Percentiles rank a stretch among this genome's conserved stretches.
phyloP scores from a whole-genome alignment of 495 filamentous ascomycete species.

The Penicillium psychrofluorescens region DNA sequence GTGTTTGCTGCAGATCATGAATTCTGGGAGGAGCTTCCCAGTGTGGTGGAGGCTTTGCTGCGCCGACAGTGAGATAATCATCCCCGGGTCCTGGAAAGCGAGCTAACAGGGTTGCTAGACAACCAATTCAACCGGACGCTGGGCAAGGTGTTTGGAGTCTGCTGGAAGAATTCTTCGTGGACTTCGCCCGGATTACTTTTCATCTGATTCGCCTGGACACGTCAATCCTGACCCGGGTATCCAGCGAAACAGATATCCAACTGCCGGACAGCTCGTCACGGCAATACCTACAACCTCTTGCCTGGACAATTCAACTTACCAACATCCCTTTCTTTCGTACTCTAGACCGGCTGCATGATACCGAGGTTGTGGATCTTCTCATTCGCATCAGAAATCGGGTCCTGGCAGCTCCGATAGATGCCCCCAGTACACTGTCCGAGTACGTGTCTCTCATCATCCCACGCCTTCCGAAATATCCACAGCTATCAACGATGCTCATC shows the following conservation, averaged over 20 bases:
- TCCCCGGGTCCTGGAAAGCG: neutral
- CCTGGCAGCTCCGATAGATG: conserved; percentile 16
- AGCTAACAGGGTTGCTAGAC: conserved; percentile 11
- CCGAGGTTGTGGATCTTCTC: conserved; percentile 16
- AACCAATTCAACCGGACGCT: conserved; percentile 22
- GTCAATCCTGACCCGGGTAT: conserved; percentile 11
- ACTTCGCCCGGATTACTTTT: conserved; percentile 25
- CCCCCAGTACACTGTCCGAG: conserved; percentile 15
- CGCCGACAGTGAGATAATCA: conserved; percentile 30
- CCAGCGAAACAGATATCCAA: conserved; percentile 19
- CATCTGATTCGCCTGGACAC: conserved; percentile 32
- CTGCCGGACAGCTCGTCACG: conserved; percentile 18
- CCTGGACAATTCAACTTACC: conserved; percentile 22
- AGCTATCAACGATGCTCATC: conserved; percentile 4
- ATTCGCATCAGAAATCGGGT: conserved; percentile 22
- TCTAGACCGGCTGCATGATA: conserved; percentile 16
- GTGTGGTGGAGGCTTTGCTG: conserved; percentile 34
- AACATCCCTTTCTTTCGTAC: conserved; percentile 25
- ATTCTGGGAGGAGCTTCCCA: conserved; percentile 49
- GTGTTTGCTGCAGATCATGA: conserved; percentile 29
- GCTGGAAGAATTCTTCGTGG: conserved; percentile 30
- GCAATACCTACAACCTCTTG: conserved; percentile 21
- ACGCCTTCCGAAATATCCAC: conserved; percentile 17
- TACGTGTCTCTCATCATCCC: conserved; percentile 16
- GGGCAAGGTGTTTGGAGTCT: conserved; percentile 15